These are phyloP conservation scores for Turnera subulata DNA, from an alignment of 345 rosid species.

Conservation along the genomic window DNA sequence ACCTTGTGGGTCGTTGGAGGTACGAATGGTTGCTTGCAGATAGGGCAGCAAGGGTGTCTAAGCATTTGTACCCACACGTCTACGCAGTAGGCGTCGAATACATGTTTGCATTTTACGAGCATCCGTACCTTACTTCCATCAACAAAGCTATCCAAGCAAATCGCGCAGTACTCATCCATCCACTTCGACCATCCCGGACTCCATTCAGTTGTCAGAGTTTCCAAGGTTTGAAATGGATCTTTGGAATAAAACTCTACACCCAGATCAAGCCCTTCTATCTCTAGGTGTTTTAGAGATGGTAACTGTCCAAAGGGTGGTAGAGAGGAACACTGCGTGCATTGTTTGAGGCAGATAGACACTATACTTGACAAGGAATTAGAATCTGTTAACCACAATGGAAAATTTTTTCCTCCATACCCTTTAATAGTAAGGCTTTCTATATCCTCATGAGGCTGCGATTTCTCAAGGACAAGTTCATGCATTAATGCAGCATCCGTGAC, in stretches of 20 bases:
- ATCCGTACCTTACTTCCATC: no score
- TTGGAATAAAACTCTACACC: constrained; percentile 5
- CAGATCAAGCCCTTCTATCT: background rate
- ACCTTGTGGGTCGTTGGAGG: no score
- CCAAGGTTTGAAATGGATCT: constrained; percentile 20
- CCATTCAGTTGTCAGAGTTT: constrained; percentile 21
- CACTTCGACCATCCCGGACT: constrained; percentile 30
- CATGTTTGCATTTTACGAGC: no score
- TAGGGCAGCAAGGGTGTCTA: no score
- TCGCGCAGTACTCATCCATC: no score
- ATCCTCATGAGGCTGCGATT: background rate
- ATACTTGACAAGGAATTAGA: background rate
- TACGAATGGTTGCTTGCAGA: no score
- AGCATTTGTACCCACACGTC: no score
- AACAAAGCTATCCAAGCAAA: no score
- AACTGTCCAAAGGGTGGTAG: constrained; percentile 6
- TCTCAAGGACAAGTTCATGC: background rate
- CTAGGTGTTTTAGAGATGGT: background rate
- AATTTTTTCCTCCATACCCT: constrained; percentile 2
- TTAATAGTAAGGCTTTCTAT: background rate
- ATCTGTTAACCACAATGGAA: constrained; percentile 2
- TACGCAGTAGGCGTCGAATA: no score
- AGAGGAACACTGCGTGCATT: background rate
- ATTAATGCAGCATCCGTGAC: no score
- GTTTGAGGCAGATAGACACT: background rate